Evolutionary conservation across 2,329 filamentous ascomycete species (phyloP).

Genomic region (Didymella arachidicola): DNA sequence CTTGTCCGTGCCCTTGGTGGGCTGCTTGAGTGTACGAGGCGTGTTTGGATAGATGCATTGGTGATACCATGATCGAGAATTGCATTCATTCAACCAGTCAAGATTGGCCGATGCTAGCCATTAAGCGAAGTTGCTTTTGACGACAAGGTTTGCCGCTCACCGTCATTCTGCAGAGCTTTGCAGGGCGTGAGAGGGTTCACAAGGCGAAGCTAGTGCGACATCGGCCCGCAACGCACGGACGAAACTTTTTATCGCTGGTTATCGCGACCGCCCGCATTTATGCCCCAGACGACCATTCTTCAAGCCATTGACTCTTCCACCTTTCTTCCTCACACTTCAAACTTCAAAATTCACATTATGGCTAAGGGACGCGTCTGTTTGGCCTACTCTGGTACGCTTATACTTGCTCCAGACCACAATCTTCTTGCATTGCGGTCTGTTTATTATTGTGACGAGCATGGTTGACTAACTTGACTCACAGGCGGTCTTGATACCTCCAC

Average conservation of each 20-base stretch:
- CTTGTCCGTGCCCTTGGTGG: background rate
- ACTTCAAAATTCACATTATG: conserved; percentile 35
- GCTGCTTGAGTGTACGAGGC: background rate
- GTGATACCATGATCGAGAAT: conserved; percentile 12
- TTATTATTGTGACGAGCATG: conserved; percentile 11
- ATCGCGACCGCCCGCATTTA: conserved; percentile 23
- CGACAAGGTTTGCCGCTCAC: conserved; percentile 8
- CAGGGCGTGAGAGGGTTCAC: conserved; percentile 12
- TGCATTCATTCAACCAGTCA: background rate
- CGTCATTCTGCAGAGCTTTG: conserved; percentile 17
- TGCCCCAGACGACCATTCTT: conserved; percentile 25
- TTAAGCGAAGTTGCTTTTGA: background rate
- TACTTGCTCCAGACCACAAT: background rate
- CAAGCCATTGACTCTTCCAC: conserved; percentile 29
- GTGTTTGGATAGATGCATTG: conserved; percentile 11
- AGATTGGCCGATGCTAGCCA: conserved; percentile 14
- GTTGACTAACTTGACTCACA: conserved; percentile 40
- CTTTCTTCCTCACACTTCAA: conserved; percentile 20
- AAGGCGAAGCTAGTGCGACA: conserved; percentile 19
- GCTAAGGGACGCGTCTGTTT: conserved; percentile 58
- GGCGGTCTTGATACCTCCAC: conserved; percentile 67
- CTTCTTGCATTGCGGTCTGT: background rate
- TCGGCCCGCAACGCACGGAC: conserved; percentile 33
- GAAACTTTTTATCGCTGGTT: conserved; percentile 25
- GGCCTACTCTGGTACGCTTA: conserved; percentile 55